A percentile compares a stretch with the other conserved stretches of the same genome.
Evolutionary conservation across 2,329 filamentous ascomycete species (phyloP).

Genomic region (Aspergillus costaricaensis): DNA sequence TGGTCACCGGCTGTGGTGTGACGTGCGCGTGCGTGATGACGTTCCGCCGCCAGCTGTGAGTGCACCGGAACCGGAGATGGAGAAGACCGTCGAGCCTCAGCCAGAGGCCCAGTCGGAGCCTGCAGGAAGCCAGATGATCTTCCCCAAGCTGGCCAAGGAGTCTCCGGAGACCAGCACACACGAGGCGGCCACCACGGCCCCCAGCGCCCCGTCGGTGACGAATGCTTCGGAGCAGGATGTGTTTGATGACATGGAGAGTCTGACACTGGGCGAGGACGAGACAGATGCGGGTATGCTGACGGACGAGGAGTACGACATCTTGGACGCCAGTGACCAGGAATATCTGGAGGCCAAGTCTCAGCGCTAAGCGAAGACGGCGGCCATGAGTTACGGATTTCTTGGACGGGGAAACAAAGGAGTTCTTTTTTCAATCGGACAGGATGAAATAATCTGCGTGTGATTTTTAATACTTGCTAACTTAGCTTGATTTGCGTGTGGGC

Average conservation of each 20-base stretch:
- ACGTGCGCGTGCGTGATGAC: slow-evolving; percentile 66
- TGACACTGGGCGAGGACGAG: slow-evolving; percentile 52
- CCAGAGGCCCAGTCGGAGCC: slow-evolving; percentile 39
- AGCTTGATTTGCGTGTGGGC: not conserved
- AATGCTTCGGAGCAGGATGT: slow-evolving; percentile 52
- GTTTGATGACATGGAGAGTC: slow-evolving; percentile 60
- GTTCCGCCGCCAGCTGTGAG: slow-evolving; percentile 11
- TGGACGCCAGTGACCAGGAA: slow-evolving; percentile 93
- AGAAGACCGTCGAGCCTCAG: slow-evolving; percentile 33
- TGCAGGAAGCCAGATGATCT: slow-evolving; percentile 77
- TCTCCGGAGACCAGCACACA: slow-evolving; percentile 81
- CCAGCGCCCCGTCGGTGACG: slow-evolving; percentile 39
- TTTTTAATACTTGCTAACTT: not conserved
- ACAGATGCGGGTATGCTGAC: slow-evolving; percentile 79
- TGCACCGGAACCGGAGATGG: slow-evolving; percentile 12
- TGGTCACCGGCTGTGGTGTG: slow-evolving; percentile 93
- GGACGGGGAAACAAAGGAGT: not conserved
- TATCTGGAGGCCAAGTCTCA: slow-evolving; percentile 54
- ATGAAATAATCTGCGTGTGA: slow-evolving; percentile 14
- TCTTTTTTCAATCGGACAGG: not conserved
- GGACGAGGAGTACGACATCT: slow-evolving; percentile 96
- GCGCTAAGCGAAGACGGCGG: slow-evolving; percentile 14
- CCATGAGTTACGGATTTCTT: slow-evolving; percentile 4
- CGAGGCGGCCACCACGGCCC: slow-evolving; percentile 46
- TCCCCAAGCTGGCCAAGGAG: slow-evolving; percentile 94